A percentile compares a stretch with the other conserved stretches of the same genome.
phyloP scores from a whole-genome alignment of 306 rosid genomes.

The Begonia peltatifolia region DNA sequence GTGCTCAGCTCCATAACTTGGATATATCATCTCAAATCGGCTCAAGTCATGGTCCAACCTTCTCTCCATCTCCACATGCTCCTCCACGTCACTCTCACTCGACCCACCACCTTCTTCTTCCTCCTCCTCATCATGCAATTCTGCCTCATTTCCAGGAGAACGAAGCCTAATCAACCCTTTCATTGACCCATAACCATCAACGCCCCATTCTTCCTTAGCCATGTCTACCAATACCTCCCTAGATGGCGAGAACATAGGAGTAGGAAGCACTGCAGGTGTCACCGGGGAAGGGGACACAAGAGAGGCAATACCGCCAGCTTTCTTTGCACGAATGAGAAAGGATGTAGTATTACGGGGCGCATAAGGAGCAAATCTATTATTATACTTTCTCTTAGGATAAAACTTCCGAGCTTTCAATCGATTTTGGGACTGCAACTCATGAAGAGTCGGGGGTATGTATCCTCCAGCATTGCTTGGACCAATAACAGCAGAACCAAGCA shows the following conservation, averaged over 20 bases:
- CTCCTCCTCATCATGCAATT: neutral
- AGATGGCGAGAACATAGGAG: conserved; percentile 21
- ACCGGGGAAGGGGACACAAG: conserved; percentile 47
- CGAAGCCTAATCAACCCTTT: conserved; percentile 33
- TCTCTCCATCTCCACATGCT: conserved; percentile 9
- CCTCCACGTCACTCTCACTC: conserved; percentile 47
- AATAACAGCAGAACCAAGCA: neutral
- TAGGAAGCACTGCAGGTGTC: conserved; percentile 46
- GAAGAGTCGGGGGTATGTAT: conserved; percentile 31
- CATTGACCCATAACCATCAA: conserved; percentile 39
- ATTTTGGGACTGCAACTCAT: conserved; percentile 40
- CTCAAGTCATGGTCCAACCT: conserved; percentile 13
- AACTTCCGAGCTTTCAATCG: conserved; percentile 20
- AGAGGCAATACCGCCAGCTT: neutral
- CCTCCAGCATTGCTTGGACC: neutral
- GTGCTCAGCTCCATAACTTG: too few relatives aligned
- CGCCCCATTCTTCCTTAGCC: conserved; percentile 8
- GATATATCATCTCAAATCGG: conserved; percentile 35
- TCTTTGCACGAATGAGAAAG: conserved; percentile 25
- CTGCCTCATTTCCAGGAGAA: conserved; percentile 3
- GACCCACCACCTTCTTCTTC: conserved; percentile 22
- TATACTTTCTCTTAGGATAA: conserved; percentile 16
- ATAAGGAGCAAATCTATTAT: conserved; percentile 29
- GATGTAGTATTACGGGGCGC: conserved; percentile 41
- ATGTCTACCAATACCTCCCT: conserved; percentile 18